Percentiles rank a stretch among this genome's conserved stretches.
Evolutionary conservation across 139 green algal genomes (phyloP).

Genomic region (Chlamydomonas incerta): DNA sequence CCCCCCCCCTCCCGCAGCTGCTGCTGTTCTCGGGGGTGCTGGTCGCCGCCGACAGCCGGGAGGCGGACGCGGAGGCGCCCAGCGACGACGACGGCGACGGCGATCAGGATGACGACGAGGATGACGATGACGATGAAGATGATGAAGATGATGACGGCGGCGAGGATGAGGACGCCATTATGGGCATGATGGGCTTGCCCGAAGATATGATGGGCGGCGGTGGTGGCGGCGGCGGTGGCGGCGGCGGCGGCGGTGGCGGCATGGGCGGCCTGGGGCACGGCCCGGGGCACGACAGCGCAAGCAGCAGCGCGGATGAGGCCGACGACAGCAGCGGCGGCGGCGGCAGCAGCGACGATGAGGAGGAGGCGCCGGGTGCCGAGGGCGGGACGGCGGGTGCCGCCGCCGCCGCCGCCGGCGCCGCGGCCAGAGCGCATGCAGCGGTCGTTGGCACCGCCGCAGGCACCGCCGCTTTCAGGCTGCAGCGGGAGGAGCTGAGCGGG

Average conservation of each 20-base stretch:
- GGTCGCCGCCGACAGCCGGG: not conserved
- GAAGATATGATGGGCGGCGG: no score
- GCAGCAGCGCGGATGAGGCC: not conserved
- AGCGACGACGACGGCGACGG: not conserved
- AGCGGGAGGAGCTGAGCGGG: no score
- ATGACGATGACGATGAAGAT: not conserved
- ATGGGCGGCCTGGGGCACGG: no score
- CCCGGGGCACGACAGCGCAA: no score
- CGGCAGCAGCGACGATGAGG: not conserved
- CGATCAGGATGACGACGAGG: not conserved
- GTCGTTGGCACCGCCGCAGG: no score
- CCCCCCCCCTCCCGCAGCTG: not conserved
- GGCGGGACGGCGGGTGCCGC: no score
- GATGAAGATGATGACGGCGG: not conserved
- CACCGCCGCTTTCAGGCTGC: no score
- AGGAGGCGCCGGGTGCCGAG: no score
- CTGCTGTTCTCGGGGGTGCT: conserved; percentile 13
- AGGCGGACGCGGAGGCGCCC: not conserved
- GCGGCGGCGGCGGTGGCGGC: no score
- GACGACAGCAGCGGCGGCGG: not conserved
- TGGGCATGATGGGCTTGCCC: no score
- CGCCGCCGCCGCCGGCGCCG: no score
- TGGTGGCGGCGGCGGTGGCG: not conserved
- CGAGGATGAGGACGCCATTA: not conserved
- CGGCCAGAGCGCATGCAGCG: no score